Conservation (phyloP, 805 yeast genomes). For the Metschnikowia gelsemii region DNA sequence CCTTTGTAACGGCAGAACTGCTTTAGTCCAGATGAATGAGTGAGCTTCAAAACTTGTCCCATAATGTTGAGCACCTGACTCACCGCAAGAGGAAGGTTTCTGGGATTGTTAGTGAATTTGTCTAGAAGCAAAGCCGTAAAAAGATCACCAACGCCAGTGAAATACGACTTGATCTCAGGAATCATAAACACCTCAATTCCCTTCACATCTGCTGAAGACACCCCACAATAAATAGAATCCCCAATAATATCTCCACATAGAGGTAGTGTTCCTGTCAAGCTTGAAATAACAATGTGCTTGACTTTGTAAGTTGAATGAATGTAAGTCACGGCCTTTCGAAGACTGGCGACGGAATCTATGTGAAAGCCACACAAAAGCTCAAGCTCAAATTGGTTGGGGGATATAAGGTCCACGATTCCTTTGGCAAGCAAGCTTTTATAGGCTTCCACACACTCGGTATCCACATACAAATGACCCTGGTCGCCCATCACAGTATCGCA, state of each 20-base stretch:
- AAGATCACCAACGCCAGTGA: conserved; percentile 93
- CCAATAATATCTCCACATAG: conserved; percentile 7
- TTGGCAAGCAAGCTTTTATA: conserved; percentile 12
- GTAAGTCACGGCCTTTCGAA: conserved; percentile 14
- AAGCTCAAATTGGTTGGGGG: conserved; percentile 23
- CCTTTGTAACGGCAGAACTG: conserved; percentile 28
- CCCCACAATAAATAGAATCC: conserved; percentile 30
- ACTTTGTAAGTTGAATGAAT: conserved; percentile 14
- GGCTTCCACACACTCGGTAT: conserved; percentile 17
- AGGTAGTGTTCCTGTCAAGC: conserved; percentile 16
- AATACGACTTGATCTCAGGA: conserved; percentile 71
- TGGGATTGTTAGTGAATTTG: conserved; percentile 42
- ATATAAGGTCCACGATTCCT: conserved; percentile 17
- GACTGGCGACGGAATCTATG: conserved; percentile 11
- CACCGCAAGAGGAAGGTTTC: conserved; percentile 36
- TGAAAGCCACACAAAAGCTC: conserved; percentile 19
- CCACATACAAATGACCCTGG: conserved; percentile 23
- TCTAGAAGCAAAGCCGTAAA: conserved; percentile 79
- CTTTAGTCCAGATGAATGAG: conserved; percentile 40
- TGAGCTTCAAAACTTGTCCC: conserved; percentile 49
- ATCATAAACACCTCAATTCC: conserved; percentile 40
- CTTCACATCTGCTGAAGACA: conserved; percentile 16
- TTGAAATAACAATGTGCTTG: conserved; percentile 19
- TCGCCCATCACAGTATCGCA: conserved; percentile 26
- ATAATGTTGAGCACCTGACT: conserved; percentile 58